phyloP scores from a whole-genome alignment of 805 yeast species.

The Yamadazyma endophytica region DNA sequence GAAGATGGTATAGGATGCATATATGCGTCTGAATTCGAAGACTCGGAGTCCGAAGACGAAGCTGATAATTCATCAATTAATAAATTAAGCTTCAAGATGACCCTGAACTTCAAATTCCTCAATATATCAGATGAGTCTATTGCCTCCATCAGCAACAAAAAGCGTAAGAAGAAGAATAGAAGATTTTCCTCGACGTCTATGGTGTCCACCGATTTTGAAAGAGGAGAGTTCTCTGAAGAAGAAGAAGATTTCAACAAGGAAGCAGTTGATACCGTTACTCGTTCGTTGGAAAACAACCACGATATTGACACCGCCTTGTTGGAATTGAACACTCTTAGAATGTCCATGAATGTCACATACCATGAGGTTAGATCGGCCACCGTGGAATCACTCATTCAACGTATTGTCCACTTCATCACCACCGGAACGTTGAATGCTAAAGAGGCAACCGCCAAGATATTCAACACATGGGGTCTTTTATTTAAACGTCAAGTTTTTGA shows the following conservation, averaged over 20 bases:
- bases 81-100: no score
- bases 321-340: slow-evolving; percentile 89
- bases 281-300: slow-evolving; percentile 91
- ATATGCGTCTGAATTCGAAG: slow-evolving; percentile 46
- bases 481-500: slow-evolving; percentile 85
- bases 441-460: slow-evolving; percentile 72
- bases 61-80: slow-evolving; percentile 26
- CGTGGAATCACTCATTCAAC: slow-evolving; percentile 60
- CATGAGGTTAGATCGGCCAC: slow-evolving; percentile 89
- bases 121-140: slow-evolving; percentile 58
- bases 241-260: slow-evolving; percentile 82
- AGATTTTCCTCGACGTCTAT: slow-evolving; percentile 33
- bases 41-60: slow-evolving; percentile 30
- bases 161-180: slow-evolving; percentile 27
- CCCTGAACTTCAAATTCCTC: slow-evolving; percentile 23
- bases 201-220: slow-evolving; percentile 45
- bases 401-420: slow-evolving; percentile 68
- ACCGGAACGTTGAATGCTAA: slow-evolving; percentile 75
- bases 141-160: slow-evolving; percentile 45
- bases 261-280: slow-evolving; percentile 88
- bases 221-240: slow-evolving; percentile 36
- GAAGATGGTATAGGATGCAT: slow-evolving; percentile 48
- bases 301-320: slow-evolving; percentile 88
- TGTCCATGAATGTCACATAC: slow-evolving; percentile 96
- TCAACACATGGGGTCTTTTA: slow-evolving; percentile 76